Base-by-base conservation (phyloP, 495 filamentous ascomycete genomes). In the Oidiodendron maius region DNA sequence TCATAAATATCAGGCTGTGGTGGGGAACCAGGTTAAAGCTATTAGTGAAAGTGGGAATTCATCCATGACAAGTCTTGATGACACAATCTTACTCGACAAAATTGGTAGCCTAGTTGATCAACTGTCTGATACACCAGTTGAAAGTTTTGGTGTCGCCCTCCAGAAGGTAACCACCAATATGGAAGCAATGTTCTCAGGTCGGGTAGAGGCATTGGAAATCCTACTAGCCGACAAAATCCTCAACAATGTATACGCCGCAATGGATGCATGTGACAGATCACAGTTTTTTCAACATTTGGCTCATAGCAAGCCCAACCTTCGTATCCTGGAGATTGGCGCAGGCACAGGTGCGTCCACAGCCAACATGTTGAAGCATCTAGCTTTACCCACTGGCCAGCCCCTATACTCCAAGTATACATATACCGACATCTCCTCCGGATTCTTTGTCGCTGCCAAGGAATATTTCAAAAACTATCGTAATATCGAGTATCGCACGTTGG, bases 391-490 rank as follows among this genome's bases (percentile, higher is more conserved):
- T 24, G 47, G 47, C n/a, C 2, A 43, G 17, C 52, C 4, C 44
- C 16, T 43, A 51, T 41, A 57, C 50, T 23, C 15, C 22, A 44
- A 16, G 4, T 71, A 69, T 44, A 61, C 55, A 1, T 80, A 76
- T 47, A 78, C 76, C 1, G 77, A 81, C 37, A 65, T 79, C 4
- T 78, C 74, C 0, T 52, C 69, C 0, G 63, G 62, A 0, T 78
- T 77, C 48, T 76, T 79, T 25, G 67, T 71, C 36, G 66, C 63
- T 13, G 61, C 65, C 0, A 54, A 51, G n/a, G 55, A 61, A n/a
- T 25, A 46, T 4, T 63, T 56, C 22, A 49, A 11, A 43, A 18
- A 20, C 44, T 20, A 38, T 18, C n/a, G 21, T 28, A 12, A 21
- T 16, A 58, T 52, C 0, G 36, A 61, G 3, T 73, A 54, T 40